Conservation (phyloP, 306 rosid species). For the Astragalus membranaceus region DNA sequence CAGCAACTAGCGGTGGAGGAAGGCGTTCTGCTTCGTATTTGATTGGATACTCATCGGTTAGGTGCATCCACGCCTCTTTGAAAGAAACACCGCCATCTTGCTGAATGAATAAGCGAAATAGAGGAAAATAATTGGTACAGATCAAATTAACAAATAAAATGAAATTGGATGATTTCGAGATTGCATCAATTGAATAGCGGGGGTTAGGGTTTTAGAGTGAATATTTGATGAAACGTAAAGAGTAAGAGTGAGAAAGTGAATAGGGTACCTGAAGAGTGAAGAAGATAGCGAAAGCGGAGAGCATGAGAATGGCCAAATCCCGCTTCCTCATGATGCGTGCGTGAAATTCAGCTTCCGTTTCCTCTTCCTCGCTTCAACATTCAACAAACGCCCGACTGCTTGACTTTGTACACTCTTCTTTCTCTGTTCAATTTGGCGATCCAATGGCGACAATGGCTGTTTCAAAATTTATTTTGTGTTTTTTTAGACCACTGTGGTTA, state of each 20-base stretch:
- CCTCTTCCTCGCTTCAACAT: background rate
- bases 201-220: constrained; percentile 21
- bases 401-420: background rate
- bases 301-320: constrained; percentile 97
- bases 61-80: constrained; percentile 95
- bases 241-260: background rate
- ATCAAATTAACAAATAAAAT: background rate
- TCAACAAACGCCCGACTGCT: background rate
- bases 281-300: constrained; percentile 92
- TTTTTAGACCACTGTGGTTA: background rate
- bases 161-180: background rate
- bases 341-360: background rate
- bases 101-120: constrained; percentile 35
- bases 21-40: constrained; percentile 93
- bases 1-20: constrained; percentile 88
- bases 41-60: constrained; percentile 83
- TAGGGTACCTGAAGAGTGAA: constrained; percentile 80
- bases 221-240: background rate
- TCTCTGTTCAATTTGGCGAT: background rate
- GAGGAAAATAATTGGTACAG: background rate
- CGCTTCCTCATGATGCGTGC: constrained; percentile 79
- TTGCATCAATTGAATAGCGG: background rate
- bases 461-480: background rate
- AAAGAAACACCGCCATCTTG: constrained; percentile 93
- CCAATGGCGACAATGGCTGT: background rate